Percentiles rank a stretch among this genome's conserved stretches.
Evolutionary conservation across 495 filamentous ascomycete genomes (phyloP).

Genomic region (Penicillium cataractarum): DNA sequence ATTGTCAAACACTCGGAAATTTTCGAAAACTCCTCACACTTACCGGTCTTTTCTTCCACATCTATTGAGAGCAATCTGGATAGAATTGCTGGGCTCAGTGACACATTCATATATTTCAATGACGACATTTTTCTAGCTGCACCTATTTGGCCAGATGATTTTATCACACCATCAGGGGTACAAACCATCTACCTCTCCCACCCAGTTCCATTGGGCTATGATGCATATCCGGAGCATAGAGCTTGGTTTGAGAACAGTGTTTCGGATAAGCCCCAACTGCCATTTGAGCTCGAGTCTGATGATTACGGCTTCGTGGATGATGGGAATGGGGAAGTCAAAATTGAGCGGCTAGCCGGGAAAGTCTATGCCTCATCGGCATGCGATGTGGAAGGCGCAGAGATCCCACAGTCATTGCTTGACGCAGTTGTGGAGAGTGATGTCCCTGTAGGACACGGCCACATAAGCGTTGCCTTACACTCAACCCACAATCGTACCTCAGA

Average conservation of each 20-base stretch:
- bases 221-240: conserved; percentile 15
- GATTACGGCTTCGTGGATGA: conserved; percentile 8
- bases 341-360: conserved; percentile 11
- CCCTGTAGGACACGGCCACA: conserved; percentile 5
- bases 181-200: conserved; percentile 13
- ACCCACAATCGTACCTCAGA: background rate
- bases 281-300: conserved; percentile 1
- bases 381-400: conserved; percentile 7
- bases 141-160: conserved; percentile 11
- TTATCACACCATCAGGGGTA: conserved; percentile 9
- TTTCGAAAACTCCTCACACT: conserved; percentile 14
- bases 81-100: conserved; percentile 12
- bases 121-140: conserved; percentile 13
- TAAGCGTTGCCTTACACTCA: background rate
- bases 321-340: conserved; percentile 2
- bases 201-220: conserved; percentile 13
- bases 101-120: conserved; percentile 13
- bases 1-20: conserved; percentile 13
- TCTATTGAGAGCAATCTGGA: conserved; percentile 12
- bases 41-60: conserved; percentile 14
- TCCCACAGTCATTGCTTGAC: conserved; percentile 10
- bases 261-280: conserved; percentile 1
- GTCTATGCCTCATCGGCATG: conserved; percentile 6
- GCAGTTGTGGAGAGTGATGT: conserved; percentile 3
- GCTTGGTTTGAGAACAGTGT: background rate